A percentile compares a stretch with the other conserved stretches of the same genome.
Evolutionary conservation across 169 alveolate genomes (phyloP).

Genomic region (Cryptosporidium tyzzeri): DNA sequence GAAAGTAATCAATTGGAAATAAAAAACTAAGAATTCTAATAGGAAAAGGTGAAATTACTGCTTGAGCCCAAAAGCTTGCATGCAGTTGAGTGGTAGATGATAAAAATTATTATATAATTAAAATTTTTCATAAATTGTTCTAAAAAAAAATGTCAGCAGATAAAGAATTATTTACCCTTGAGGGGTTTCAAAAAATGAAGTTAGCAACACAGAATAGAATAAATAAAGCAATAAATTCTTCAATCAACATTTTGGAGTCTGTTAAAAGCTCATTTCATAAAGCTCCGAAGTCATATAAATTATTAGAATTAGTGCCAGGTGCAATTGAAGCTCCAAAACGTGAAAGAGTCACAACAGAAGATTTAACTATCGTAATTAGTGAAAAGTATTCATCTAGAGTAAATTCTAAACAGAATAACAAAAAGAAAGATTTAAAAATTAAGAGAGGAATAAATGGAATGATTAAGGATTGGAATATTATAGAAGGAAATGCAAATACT

Average conservation of each 20-base stretch:
- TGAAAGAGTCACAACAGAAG: background rate
- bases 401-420: background rate
- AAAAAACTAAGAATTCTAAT: too few species aligned
- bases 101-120: background rate
- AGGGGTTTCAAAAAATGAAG: conserved; percentile 24
- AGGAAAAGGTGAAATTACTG: background rate
- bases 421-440: conserved; percentile 33
- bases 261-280: conserved; percentile 23
- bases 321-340: conserved; percentile 68
- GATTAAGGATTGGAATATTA: conserved; percentile 41
- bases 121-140: background rate
- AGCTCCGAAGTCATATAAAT: conserved; percentile 39
- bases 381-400: conserved; percentile 54
- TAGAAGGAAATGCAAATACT: conserved; percentile 4
- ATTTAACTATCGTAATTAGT: conserved; percentile 19
- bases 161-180: conserved; percentile 20
- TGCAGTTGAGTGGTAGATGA: background rate
- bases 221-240: conserved; percentile 54
- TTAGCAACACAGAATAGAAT: conserved; percentile 5
- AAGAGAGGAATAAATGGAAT: conserved; percentile 46
- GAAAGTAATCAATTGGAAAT: background rate
- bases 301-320: conserved; percentile 33
- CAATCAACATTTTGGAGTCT: conserved; percentile 36
- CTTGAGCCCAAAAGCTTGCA: background rate
- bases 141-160: conserved; percentile 1